Base-by-base conservation (phyloP, 352 stramenopile species). In the Globisporangium spiculum region DNA sequence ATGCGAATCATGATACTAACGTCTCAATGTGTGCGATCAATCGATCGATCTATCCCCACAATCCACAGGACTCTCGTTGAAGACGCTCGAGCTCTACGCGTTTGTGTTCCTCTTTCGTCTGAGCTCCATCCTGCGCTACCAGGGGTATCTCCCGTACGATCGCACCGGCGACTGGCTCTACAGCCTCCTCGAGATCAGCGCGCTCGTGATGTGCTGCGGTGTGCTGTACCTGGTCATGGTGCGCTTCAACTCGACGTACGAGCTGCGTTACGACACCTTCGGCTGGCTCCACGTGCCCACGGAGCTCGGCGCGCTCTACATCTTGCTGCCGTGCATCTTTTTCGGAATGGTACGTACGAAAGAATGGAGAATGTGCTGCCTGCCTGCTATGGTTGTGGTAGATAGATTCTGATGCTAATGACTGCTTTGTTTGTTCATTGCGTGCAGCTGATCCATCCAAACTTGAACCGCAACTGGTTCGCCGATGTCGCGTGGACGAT, bases 151-250 rank as follows among this genome's bases (percentile, higher is more conserved):
- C 44, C 88, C 88, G 16, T 95, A 94, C 70, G 89, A 96, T 66
- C 97, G 97, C 52, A 98, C 88, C 36, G 97, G 97, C 36, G 97
- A 99, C 76, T 99, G 97, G 96, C 84, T 99, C 22, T 99, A 99
- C 85, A 96, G 98, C 73, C 87, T 98, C 53, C 87, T 99, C 70
- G 97, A 99, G 81, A 90, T 98, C 63, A 85, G 91, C 63, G 89
- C 91, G 32, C 77, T 98, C 30, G 78, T 84, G 14, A 91, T 98
- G 64, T 97, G 94, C 60, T 84, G 83, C 53, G 81, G 75, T 22
- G 92, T 97, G 54, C 92, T 98, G 60, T 91, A 98, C 80, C 71
- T 98, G 75, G 81, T 99, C 69, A 89, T 88, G 70, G 89, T 81
- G 34, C 93, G 90, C 63, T 98, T 98, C 75, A 98, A 98, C 76